A percentile compares a stretch with the other conserved stretches of the same genome.
Conservation (phyloP, 2,329 filamentous ascomycete genomes). For the Calonectria pauciramosa region DNA sequence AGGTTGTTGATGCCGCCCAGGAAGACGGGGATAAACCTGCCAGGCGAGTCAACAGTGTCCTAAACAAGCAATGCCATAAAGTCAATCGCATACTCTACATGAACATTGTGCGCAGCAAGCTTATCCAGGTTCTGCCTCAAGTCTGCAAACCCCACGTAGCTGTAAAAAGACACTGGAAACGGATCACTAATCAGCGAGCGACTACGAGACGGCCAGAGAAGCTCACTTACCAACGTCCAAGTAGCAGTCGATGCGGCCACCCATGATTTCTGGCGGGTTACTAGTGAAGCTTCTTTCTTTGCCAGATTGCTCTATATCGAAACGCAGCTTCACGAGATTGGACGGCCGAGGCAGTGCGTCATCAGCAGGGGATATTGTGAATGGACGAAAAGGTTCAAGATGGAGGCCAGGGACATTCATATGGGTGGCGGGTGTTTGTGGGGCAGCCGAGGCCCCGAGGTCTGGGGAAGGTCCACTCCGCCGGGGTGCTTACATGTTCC, state of each 20-base stretch:
- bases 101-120: slow-evolving; percentile 70
- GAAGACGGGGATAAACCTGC: slow-evolving; percentile 79
- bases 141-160: slow-evolving; percentile 70
- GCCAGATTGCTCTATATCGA: neutral
- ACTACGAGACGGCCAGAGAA: neutral
- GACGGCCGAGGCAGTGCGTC: neutral
- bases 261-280: slow-evolving; percentile 60
- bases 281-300: neutral
- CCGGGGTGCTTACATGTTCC: neutral
- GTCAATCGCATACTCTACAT: slow-evolving; percentile 71
- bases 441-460: slow-evolving; percentile 41
- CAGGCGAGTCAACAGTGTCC: neutral
- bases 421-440: slow-evolving; percentile 26
- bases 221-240: slow-evolving; percentile 72
- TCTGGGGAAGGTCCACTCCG: slow-evolving; percentile 26
- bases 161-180: slow-evolving; percentile 72
- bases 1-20: slow-evolving; percentile 75
- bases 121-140: slow-evolving; percentile 67
- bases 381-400: neutral
- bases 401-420: slow-evolving; percentile 18
- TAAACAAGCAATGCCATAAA: neutral
- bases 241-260: slow-evolving; percentile 74
- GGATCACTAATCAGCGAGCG: slow-evolving; percentile 9
- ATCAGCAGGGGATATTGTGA: neutral
- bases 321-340: neutral